A percentile compares a stretch with the other conserved stretches of the same genome.
phyloP scores from a whole-genome alignment of 2,329 filamentous ascomycete genomes.

The Epichloe aotearoae region DNA sequence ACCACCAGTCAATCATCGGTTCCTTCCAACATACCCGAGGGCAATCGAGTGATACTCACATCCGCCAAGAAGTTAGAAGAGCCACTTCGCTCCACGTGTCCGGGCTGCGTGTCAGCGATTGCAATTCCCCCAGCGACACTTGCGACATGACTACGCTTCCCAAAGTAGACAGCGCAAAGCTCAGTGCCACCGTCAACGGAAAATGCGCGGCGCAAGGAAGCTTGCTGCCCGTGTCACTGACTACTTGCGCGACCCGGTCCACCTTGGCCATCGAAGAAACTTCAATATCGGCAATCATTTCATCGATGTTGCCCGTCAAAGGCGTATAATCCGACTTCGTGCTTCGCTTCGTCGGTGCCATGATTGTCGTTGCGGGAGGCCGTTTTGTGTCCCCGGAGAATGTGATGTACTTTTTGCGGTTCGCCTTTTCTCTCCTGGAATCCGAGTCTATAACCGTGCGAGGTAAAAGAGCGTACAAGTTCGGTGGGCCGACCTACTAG shows the following conservation, averaged over 20 bases:
- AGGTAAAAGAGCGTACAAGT: not conserved
- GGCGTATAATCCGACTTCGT: constrained; percentile 5
- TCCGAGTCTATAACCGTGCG: not conserved
- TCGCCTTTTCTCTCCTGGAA: not conserved
- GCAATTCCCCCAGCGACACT: constrained; percentile 52
- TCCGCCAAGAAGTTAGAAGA: constrained; percentile 37
- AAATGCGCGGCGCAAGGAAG: constrained; percentile 36
- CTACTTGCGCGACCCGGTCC: constrained; percentile 3
- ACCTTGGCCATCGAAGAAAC: constrained; percentile 8
- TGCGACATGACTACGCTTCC: constrained; percentile 50
- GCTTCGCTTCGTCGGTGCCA: constrained; percentile 14
- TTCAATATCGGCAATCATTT: not conserved
- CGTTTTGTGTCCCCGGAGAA: not conserved
- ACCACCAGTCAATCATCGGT: constrained; percentile 3
- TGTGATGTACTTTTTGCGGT: not conserved
- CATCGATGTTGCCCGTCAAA: constrained; percentile 4
- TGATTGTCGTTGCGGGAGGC: not conserved
- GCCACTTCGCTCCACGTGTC: constrained; percentile 50
- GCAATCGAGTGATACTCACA: constrained; percentile 28
- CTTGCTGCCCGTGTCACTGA: constrained; percentile 9
- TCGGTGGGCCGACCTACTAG: not conserved
- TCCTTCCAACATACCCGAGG: not conserved
- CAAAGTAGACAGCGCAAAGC: constrained; percentile 48
- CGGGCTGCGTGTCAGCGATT: constrained; percentile 48
- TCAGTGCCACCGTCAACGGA: constrained; percentile 38